Evolutionary conservation across 192 early-diverging fungal genomes (phyloP).

Genomic region (Blastocladiella britannica): DNA sequence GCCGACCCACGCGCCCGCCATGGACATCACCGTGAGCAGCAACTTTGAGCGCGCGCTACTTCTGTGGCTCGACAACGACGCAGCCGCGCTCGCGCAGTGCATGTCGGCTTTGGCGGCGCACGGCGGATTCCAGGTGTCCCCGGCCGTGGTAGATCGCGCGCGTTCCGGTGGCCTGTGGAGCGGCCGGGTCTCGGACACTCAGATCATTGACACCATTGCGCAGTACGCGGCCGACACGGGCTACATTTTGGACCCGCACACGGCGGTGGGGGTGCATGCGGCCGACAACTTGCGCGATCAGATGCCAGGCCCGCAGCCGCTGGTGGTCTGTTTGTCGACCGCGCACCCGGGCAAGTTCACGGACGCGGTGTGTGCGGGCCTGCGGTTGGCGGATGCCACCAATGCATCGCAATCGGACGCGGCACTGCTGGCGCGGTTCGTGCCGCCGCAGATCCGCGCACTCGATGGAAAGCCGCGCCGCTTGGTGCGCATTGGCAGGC

Average conservation of each 20-base stretch:
- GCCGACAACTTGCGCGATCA: conserved; percentile 33
- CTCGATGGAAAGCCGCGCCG: background rate
- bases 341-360: conserved; percentile 95
- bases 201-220: conserved; percentile 55
- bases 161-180: conserved; percentile 53
- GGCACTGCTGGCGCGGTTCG: background rate
- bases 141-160: conserved; percentile 37
- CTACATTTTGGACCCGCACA: conserved; percentile 88
- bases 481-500: background rate
- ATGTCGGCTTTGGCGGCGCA: conserved; percentile 53
- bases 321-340: conserved; percentile 56
- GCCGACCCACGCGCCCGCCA: conserved; percentile 71
- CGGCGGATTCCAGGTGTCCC: conserved; percentile 49
- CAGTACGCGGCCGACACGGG: conserved; percentile 32
- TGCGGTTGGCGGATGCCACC: conserved; percentile 4
- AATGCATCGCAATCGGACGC: background rate
- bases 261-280: conserved; percentile 78
- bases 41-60: conserved; percentile 71
- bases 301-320: conserved; percentile 4
- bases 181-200: conserved; percentile 42
- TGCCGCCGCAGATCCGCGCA: background rate
- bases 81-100: conserved; percentile 31
- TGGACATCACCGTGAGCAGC: conserved; percentile 89
- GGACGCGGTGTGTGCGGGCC: conserved; percentile 61
- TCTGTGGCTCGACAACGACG: background rate